Evolutionary conservation across 495 filamentous ascomycete genomes (phyloP), one percentile per base, ranked within the genome.

Genomic region (Barbatosphaeria neglecta): DNA sequence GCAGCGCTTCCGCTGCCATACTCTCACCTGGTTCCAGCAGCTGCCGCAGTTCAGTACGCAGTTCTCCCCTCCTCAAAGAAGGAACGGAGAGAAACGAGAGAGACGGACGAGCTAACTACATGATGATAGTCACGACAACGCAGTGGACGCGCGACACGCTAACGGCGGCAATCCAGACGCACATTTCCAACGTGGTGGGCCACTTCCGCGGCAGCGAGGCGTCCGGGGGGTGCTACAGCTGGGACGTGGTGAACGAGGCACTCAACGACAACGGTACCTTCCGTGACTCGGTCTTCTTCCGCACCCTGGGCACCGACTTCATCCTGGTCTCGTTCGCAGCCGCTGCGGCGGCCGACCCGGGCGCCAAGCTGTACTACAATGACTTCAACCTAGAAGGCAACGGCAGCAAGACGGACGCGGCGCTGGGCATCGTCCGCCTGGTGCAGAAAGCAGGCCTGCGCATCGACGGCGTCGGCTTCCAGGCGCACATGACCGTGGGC

Each of bases 301-400:
- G 35, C 1, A 55, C 64, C 37, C 67, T 76, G 44, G 64, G 68
- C 27, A 70, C 74, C 47, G 62, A 54, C 50, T 75, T 67, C 50
- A 53, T 75, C 47, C 56, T 70, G 24, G 54, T 76, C 38, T 52
- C 70, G 22, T 76, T 76, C 60, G 53, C 44, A 13, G 55, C 71
- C 1, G 78, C 76, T 22, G 56, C 55, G 49, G 49, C 44, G 37
- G 52, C 54, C 23, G 62, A 65, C 49, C 51, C 62, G 23, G 39
- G 50, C 28, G 69, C 48, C 50, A 65, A 65, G 56, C 54, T 63
- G 48, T 86, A 83, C 68, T 81, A 83, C 67, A 86, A 86, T 63
- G 78, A 83, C 65, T 82, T 81, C 66, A 76, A 76, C 58, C 73
- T 82, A 51, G 78, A 81, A 59, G 64, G 63, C 52, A 63, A 69